phyloP scores from a whole-genome alignment of 1,284 basidiomycete species.

The Porodaedalea pini region DNA sequence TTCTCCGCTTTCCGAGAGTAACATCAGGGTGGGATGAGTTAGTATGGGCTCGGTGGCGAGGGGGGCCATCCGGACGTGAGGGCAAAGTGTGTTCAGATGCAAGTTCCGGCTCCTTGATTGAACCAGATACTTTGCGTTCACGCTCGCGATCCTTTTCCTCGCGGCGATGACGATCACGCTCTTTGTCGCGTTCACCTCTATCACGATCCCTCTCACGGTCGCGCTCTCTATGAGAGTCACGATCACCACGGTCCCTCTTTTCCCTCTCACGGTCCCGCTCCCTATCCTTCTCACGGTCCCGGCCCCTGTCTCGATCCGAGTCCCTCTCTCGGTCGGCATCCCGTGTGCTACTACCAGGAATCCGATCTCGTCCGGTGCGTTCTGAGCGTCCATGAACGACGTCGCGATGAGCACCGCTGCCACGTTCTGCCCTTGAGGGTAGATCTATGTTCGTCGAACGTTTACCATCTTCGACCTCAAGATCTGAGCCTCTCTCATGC shows the following conservation, averaged over 20 bases:
- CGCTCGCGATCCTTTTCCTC: slow-evolving; percentile 31
- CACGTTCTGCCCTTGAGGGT: slow-evolving; percentile 21
- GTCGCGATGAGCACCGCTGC: slow-evolving; percentile 16
- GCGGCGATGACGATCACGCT: slow-evolving; percentile 39
- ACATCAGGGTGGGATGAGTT: slow-evolving; percentile 38
- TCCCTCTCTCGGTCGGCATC: slow-evolving; percentile 43
- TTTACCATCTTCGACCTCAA: slow-evolving; percentile 20
- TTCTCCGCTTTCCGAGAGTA: slow-evolving; percentile 62
- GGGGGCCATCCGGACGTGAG: slow-evolving; percentile 49
- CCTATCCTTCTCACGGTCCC: slow-evolving; percentile 38
- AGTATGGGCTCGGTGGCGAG: slow-evolving; percentile 45
- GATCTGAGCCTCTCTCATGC: slow-evolving; percentile 29
- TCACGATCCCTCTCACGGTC: slow-evolving; percentile 40
- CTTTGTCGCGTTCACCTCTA: slow-evolving; percentile 39
- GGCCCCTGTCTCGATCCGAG: slow-evolving; percentile 30
- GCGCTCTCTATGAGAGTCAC: slow-evolving; percentile 34
- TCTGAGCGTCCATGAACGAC: slow-evolving; percentile 16
- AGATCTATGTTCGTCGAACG: slow-evolving; percentile 5
- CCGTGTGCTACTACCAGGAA: slow-evolving; percentile 25
- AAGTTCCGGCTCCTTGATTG: slow-evolving; percentile 23
- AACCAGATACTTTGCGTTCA: slow-evolving; percentile 36
- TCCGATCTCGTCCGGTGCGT: slow-evolving; percentile 19
- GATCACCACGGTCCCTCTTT: slow-evolving; percentile 31
- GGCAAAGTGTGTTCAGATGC: slow-evolving; percentile 52
- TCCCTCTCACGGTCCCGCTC: slow-evolving; percentile 41